These are phyloP conservation scores for Aspergillus haitiensis DNA, from an alignment of 495 filamentous ascomycete genomes.

Conservation along the genomic window DNA sequence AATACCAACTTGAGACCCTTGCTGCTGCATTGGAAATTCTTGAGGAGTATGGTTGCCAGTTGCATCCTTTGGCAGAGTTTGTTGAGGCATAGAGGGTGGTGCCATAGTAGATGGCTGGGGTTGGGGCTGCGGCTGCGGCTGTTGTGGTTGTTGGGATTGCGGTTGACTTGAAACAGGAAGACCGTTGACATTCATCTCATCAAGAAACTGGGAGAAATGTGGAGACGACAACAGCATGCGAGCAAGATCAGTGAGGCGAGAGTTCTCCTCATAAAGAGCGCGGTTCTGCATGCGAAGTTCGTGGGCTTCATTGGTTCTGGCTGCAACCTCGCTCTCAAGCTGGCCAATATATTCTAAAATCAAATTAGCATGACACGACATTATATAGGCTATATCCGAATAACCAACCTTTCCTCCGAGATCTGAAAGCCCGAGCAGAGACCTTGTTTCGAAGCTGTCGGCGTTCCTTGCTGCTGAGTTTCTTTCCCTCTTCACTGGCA, in stretches of 20 bases:
- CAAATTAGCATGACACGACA: constrained; percentile 46
- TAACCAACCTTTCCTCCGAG: constrained; percentile 85
- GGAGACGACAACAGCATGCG: constrained; percentile 82
- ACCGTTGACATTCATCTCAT: constrained; percentile 62
- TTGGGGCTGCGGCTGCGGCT: constrained; percentile 38
- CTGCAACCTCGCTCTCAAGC: constrained; percentile 81
- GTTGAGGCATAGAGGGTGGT: constrained; percentile 33
- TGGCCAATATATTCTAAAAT: constrained; percentile 85
- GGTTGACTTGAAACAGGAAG: constrained; percentile 37
- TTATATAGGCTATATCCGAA: background rate
- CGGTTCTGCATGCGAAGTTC: constrained; percentile 73
- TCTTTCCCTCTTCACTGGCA: constrained; percentile 95
- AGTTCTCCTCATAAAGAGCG: constrained; percentile 75
- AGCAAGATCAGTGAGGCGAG: constrained; percentile 71
- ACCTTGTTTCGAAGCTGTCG: constrained; percentile 97
- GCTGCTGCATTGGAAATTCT: constrained; percentile 59
- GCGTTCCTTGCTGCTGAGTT: constrained; percentile 89
- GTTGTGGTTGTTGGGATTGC: constrained; percentile 33
- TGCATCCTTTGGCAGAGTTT: constrained; percentile 57
- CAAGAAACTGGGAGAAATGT: constrained; percentile 80
- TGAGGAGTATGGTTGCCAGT: constrained; percentile 56
- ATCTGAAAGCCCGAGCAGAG: constrained; percentile 93
- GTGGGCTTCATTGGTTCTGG: constrained; percentile 67
- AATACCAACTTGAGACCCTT: constrained; percentile 65
- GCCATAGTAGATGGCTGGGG: constrained; percentile 30